These are phyloP conservation scores for Alternaria triticina DNA, from an alignment of 2,329 filamentous ascomycete species.

Conservation along the genomic window DNA sequence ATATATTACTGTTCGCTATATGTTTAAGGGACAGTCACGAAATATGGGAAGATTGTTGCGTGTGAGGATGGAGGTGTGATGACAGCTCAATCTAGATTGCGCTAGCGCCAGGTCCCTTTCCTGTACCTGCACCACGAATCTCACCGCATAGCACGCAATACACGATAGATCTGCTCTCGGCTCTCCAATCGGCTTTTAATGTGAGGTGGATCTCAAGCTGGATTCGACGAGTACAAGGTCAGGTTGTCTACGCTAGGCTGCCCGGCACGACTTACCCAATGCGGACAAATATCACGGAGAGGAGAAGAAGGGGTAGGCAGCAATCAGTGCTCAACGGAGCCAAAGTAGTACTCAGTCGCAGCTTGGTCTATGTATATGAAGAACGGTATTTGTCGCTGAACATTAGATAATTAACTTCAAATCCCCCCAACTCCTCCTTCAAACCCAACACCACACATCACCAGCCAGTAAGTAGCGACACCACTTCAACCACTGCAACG, in stretches of 20 bases:
- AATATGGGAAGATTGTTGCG: neutral
- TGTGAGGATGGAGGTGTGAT: neutral
- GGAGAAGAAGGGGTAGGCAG: slow-evolving; percentile 2
- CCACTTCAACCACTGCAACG: fast-evolving
- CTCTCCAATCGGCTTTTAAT: neutral
- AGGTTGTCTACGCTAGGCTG: slow-evolving; percentile 18
- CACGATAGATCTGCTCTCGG: neutral
- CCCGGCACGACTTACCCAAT: slow-evolving; percentile 27
- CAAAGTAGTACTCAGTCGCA: neutral
- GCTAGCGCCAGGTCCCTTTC: neutral
- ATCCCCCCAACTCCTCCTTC: neutral
- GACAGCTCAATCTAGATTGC: neutral
- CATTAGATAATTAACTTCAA: neutral
- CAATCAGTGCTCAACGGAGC: slow-evolving; percentile 9
- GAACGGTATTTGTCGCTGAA: neutral
- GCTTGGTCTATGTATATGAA: neutral
- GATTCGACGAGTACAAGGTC: slow-evolving; percentile 1
- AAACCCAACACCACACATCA: neutral
- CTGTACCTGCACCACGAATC: neutral
- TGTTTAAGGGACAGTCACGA: neutral
- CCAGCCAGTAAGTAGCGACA: neutral
- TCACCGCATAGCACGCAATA: neutral
- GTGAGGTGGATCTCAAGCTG: neutral
- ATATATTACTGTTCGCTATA: neutral
- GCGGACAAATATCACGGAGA: slow-evolving; percentile 24